Evolutionary conservation across 2,329 filamentous ascomycete genomes (phyloP).

Genomic region (Colletotrichum viniferum): DNA sequence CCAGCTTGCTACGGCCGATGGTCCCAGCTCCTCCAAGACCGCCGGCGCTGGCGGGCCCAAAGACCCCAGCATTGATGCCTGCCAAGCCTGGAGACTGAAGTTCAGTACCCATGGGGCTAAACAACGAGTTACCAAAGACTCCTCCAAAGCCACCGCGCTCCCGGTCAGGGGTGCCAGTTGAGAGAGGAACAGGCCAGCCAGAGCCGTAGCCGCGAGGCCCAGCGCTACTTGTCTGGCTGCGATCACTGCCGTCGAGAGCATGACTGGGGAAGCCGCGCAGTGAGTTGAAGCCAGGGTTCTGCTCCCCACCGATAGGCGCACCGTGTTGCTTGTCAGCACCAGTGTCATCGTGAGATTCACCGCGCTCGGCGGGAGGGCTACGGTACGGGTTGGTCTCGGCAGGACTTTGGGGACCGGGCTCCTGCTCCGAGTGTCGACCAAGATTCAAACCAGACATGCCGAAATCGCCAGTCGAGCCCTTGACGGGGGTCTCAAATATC

Average conservation of each 20-base stretch:
- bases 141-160: slow-evolving; percentile 60
- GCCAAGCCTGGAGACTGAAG: slow-evolving; percentile 73
- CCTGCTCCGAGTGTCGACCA: slow-evolving; percentile 60
- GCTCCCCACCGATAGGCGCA: slow-evolving; percentile 53
- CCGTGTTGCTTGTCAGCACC: slow-evolving; percentile 52
- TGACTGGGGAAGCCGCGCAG: slow-evolving; percentile 56
- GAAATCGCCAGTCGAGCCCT: slow-evolving; percentile 61
- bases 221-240: slow-evolving; percentile 90
- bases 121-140: slow-evolving; percentile 80
- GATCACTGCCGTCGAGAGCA: slow-evolving; percentile 76
- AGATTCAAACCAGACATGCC: slow-evolving; percentile 65
- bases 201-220: slow-evolving; percentile 76
- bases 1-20: slow-evolving; percentile 81
- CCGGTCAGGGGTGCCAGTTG: slow-evolving; percentile 71
- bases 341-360: slow-evolving; percentile 65
- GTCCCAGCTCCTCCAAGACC: slow-evolving; percentile 64
- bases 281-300: slow-evolving; percentile 56
- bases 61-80: slow-evolving; percentile 69
- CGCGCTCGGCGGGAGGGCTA: slow-evolving; percentile 80
- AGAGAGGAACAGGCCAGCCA: slow-evolving; percentile 65
- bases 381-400: slow-evolving; percentile 97
- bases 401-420: slow-evolving; percentile 82
- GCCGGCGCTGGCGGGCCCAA: slow-evolving; percentile 65
- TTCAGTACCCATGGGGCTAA: slow-evolving; percentile 73
- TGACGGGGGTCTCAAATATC: slow-evolving; percentile 58